A percentile compares a stretch with the other conserved stretches of the same genome.
Evolutionary conservation across 2,329 filamentous ascomycete species (phyloP).

Genomic region (Nigrograna mackinnonii): DNA sequence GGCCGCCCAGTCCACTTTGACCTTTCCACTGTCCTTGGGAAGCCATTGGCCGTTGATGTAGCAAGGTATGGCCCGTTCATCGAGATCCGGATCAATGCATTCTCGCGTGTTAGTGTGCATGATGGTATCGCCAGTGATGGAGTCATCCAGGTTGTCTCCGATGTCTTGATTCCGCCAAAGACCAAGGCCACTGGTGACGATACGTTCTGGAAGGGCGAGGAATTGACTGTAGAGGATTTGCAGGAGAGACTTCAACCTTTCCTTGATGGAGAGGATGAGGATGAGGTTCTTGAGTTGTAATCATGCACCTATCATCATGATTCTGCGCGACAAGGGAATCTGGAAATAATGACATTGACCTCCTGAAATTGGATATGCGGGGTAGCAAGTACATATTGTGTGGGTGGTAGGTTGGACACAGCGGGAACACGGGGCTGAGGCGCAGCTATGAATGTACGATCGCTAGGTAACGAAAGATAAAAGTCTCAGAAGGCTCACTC

Average conservation of each 20-base stretch:
- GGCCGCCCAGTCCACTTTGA: constrained; percentile 62
- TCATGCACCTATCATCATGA: no score
- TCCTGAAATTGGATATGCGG: no score
- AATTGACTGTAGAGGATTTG: constrained; percentile 64
- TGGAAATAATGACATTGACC: no score
- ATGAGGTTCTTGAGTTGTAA: constrained; percentile 37
- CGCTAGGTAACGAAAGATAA: no score
- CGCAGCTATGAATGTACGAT: no score
- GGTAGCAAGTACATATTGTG: no score
- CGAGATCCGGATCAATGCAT: constrained; percentile 75
- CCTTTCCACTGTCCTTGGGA: constrained; percentile 72
- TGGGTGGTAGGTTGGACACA: no score
- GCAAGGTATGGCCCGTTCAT: constrained; percentile 69
- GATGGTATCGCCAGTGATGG: constrained; percentile 79
- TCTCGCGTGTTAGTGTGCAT: constrained; percentile 64
- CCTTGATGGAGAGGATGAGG: constrained; percentile 20
- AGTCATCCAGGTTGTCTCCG: constrained; percentile 76
- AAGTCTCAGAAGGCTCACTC: no score
- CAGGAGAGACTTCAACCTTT: constrained; percentile 53
- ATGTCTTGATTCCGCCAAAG: constrained; percentile 77
- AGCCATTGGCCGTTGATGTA: constrained; percentile 72
- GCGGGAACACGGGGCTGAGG: no score
- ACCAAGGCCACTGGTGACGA: constrained; percentile 43
- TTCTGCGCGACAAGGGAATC: no score
- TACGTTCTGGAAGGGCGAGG: constrained; percentile 47